phyloP scores from a whole-genome alignment of 106 monocot species.

The Allium cepa region DNA sequence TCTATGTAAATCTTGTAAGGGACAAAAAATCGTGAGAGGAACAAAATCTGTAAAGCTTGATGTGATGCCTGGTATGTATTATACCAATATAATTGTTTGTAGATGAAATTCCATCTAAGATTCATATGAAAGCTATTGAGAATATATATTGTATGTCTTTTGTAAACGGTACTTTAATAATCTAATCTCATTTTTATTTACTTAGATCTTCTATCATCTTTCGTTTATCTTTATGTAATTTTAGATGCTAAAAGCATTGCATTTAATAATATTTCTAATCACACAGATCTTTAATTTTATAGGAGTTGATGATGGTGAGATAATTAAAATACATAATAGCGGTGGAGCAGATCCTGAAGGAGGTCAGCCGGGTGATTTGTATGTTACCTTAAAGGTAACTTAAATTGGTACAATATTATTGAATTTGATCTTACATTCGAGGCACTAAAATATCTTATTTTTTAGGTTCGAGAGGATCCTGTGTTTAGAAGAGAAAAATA shows the following conservation, averaged over 20 bases:
- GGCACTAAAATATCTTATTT: too few relatives aligned
- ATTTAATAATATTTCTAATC: background rate
- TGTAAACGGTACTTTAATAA: background rate
- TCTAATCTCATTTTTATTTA: background rate
- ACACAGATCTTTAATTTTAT: background rate
- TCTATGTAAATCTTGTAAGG: slow-evolving; percentile 82
- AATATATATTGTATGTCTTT: background rate
- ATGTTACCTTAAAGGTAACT: slow-evolving; percentile 74
- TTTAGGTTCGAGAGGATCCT: slow-evolving; percentile 82
- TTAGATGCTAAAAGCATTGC: too few relatives aligned
- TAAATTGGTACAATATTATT: background rate
- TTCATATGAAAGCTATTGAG: background rate
- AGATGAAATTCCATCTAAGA: background rate
- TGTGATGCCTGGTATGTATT: slow-evolving; percentile 72
- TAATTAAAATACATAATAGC: slow-evolving; percentile 54
- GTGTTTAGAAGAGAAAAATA: slow-evolving; percentile 85
- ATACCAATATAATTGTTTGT: background rate
- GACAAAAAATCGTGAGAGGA: slow-evolving; percentile 64
- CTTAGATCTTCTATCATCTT: background rate
- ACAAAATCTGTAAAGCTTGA: slow-evolving; percentile 77
- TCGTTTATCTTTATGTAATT: background rate
- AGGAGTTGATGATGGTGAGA: slow-evolving; percentile 88
- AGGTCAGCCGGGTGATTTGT: slow-evolving; percentile 81
- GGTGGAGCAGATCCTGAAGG: slow-evolving; percentile 94
- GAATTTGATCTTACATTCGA: too few relatives aligned